Base-by-base conservation (phyloP, 306 rosid genomes). In the Trifolium subterraneum region DNA sequence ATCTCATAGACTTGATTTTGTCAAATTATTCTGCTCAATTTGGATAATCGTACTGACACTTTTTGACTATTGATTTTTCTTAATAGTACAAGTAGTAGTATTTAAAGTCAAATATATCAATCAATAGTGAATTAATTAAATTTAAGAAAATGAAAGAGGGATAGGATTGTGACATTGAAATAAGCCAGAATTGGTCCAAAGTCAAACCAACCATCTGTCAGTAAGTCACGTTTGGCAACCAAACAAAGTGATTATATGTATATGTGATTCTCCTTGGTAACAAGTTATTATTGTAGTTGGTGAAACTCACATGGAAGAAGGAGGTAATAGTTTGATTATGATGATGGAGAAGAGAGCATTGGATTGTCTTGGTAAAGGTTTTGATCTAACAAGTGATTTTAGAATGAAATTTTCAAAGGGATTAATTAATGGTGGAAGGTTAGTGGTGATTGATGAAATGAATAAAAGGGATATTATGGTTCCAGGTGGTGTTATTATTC, bases 311-410 rank as follows among this genome's bases (percentile, higher is more conserved):
- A 80, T 80, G 84, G 84, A 60, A 52, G 74, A 80, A 74, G 81
- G 77, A 71, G 36, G 58, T 76, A 7, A 15, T 25, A 1, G 15
- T 63, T 63, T 39, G 52, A 38, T 12, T 35, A 38, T 39, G 25
- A 64, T 35, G 69, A 81, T 86, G 22, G 90, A 87, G 85, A 64
- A 78, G 80, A 85, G 78, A 71, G 93, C 97, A 9, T 74, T 93
- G 85, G 96, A 86, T 69, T 87, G 92, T 73, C 38, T 94, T 59
- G 98, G 98, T 14, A 88, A 88, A 75, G 98, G 98, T 41, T 94
- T 91, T 48, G 98, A 94, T 85, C 67, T 94, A 55, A 82, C 94
- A 13, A 91, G 90, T 58, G 98, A 94, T 84, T 90, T 89, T 64
- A 76, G 97, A 59, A 72, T 94, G 80, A 90, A 86, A 72, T 94